Base-by-base conservation (phyloP, 1,284 basidiomycete species). In the Acaromyces ingoldii region DNA sequence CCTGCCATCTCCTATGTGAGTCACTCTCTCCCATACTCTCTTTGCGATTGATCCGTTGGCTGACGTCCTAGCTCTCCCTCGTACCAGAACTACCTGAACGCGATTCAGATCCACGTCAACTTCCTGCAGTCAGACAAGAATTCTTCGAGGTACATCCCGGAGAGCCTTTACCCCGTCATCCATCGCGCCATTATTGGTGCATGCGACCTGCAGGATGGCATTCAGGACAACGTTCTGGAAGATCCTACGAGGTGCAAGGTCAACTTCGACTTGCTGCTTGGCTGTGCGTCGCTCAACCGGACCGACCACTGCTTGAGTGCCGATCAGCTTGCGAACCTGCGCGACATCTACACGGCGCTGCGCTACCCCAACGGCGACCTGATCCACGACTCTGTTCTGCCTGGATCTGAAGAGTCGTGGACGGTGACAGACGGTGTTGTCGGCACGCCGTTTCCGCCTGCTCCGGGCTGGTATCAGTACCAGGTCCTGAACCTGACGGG, bases 21-120 rank as follows among this genome's bases (percentile, higher is more conserved):
- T n/a, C n/a, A n/a, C n/a, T n/a, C n/a, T n/a, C n/a, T n/a, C n/a
- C n/a, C n/a, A n/a, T n/a, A n/a, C n/a, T n/a, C n/a, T n/a, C n/a
- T n/a, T n/a, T n/a, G n/a, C n/a, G n/a, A n/a, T n/a, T n/a, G n/a
- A n/a, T n/a, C n/a, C n/a, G n/a, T n/a, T n/a, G n/a, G n/a, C n/a
- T n/a, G n/a, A n/a, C n/a, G n/a, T n/a, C n/a, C n/a, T n/a, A n/a
- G n/a, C n/a, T n/a, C n/a, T n/a, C n/a, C n/a, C n/a, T n/a, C n/a
- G n/a, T 49, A 55, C n/a, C 63, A 44, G 45, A 64, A 58, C 38
- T 13, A 66, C 24, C 42, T 62, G 31, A 59, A 58, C 25, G 63
- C 63, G 6, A 57, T 49, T 50, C 63, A 65, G 45, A 52, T 63
- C 4, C 62, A 63, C 43, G 53, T 65, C 55, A 63, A 61, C 50